Conservation (phyloP, 2,329 filamentous ascomycete species). For the Trichoderma sp. region DNA sequence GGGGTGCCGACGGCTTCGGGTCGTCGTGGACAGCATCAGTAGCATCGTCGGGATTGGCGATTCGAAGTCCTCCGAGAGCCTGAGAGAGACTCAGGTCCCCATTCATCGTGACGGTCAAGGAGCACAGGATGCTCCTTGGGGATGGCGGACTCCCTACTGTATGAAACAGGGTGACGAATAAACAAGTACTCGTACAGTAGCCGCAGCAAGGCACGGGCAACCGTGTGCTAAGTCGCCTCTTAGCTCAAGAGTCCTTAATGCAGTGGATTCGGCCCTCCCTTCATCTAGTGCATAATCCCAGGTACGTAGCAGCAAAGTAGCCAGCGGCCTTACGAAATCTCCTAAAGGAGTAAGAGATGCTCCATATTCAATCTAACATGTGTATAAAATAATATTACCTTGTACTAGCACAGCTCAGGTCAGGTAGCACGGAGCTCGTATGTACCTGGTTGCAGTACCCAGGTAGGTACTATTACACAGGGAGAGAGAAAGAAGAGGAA, state of each 20-base stretch:
- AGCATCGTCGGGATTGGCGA: constrained; percentile 90
- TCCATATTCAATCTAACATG: background rate
- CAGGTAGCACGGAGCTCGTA: background rate
- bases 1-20: constrained; percentile 21
- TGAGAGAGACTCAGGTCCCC: constrained; percentile 90
- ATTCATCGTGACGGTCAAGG: constrained; percentile 64
- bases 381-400: background rate
- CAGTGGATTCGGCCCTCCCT: constrained; percentile 7
- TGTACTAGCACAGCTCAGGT: background rate
- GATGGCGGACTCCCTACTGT: constrained; percentile 20
- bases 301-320: background rate
- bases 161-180: constrained; percentile 22
- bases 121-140: constrained; percentile 21
- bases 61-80: constrained; percentile 89
- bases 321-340: background rate
- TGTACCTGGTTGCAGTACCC: background rate
- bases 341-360: background rate
- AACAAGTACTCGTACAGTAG: constrained; percentile 7
- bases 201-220: constrained; percentile 8
- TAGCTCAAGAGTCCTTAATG: constrained; percentile 3
- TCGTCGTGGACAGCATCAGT: constrained; percentile 38
- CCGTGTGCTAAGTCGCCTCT: constrained; percentile 12
- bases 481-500: background rate
- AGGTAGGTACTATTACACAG: background rate
- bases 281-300: constrained; percentile 6